Evolutionary conservation across 345 rosid genomes (phyloP).

Genomic region (Turritis glabra): DNA sequence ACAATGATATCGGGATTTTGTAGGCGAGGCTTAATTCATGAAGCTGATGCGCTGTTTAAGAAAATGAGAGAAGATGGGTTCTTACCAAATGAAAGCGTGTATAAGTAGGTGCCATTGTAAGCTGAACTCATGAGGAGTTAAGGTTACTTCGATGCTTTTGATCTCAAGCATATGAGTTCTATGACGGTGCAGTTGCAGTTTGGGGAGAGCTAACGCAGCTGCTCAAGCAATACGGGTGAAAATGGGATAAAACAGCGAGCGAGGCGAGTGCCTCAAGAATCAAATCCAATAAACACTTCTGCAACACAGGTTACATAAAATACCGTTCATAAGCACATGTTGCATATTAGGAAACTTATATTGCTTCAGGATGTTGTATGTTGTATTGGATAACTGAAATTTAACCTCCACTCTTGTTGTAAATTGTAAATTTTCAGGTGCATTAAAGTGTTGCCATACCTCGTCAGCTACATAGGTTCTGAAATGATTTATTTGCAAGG

Average conservation of each 20-base stretch:
- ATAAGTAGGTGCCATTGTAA: background rate
- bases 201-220: background rate
- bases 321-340: background rate
- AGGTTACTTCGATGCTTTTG: conserved; percentile 14
- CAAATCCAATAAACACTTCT: too few species aligned
- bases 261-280: background rate
- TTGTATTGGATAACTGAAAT: background rate
- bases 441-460: conserved; percentile 36
- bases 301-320: conserved; percentile 11
- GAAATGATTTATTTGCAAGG: conserved; percentile 69
- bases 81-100: conserved; percentile 23
- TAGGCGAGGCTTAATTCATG: conserved; percentile 35
- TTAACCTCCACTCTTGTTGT: background rate
- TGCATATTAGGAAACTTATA: conserved; percentile 4
- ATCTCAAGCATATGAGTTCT: conserved; percentile 3
- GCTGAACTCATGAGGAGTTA: conserved; percentile 5
- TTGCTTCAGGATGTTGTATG: background rate
- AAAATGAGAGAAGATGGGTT: conserved; percentile 40
- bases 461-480: conserved; percentile 68
- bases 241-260: background rate
- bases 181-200: conserved; percentile 9
- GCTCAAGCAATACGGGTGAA: background rate
- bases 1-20: conserved; percentile 42
- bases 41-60: conserved; percentile 41
- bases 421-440: conserved; percentile 17